Conservation (phyloP, 2,329 filamentous ascomycete genomes). For the Trichocomaceae sp. region DNA sequence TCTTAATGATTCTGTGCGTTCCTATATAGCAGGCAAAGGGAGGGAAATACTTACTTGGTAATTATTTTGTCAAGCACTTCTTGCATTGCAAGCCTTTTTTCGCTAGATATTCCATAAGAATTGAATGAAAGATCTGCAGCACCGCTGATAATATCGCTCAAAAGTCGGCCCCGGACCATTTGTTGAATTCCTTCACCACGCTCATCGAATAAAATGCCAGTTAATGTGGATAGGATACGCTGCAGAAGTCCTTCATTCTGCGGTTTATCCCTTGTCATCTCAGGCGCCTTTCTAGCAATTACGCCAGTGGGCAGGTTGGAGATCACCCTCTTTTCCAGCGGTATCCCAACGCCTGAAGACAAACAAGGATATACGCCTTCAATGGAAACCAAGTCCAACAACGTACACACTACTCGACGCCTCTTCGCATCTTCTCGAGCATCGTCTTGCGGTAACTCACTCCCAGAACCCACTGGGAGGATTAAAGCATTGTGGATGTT, state of each 20-base stretch:
- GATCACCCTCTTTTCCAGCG: slow-evolving; percentile 38
- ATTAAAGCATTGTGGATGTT: slow-evolving; percentile 32
- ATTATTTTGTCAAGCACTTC: slow-evolving; percentile 26
- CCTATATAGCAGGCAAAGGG: background rate
- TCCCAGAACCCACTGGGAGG: slow-evolving; percentile 17
- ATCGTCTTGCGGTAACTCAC: slow-evolving; percentile 17
- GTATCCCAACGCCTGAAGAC: slow-evolving; percentile 38
- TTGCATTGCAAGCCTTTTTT: slow-evolving; percentile 18
- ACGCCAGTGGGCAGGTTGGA: slow-evolving; percentile 39
- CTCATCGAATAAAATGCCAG: slow-evolving; percentile 27
- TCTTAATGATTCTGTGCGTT: slow-evolving; percentile 15
- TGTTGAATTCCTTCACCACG: slow-evolving; percentile 32
- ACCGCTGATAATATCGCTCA: slow-evolving; percentile 37
- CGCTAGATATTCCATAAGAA: slow-evolving; percentile 18
- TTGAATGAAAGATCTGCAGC: slow-evolving; percentile 35
- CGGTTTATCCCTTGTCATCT: slow-evolving; percentile 16
- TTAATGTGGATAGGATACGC: slow-evolving; percentile 24
- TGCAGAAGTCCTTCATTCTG: slow-evolving; percentile 27
- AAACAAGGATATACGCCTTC: slow-evolving; percentile 42
- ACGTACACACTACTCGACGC: slow-evolving; percentile 33
- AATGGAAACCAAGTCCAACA: slow-evolving; percentile 39
- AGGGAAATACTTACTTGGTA: slow-evolving; percentile 30
- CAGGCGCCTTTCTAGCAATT: slow-evolving; percentile 30
- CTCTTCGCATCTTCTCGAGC: slow-evolving; percentile 37
- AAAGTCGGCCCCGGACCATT: slow-evolving; percentile 33